A percentile compares a stretch with the other conserved stretches of the same genome.
Evolutionary conservation across 2,329 filamentous ascomycete species (phyloP).

Genomic region (Colletotrichum sp.): DNA sequence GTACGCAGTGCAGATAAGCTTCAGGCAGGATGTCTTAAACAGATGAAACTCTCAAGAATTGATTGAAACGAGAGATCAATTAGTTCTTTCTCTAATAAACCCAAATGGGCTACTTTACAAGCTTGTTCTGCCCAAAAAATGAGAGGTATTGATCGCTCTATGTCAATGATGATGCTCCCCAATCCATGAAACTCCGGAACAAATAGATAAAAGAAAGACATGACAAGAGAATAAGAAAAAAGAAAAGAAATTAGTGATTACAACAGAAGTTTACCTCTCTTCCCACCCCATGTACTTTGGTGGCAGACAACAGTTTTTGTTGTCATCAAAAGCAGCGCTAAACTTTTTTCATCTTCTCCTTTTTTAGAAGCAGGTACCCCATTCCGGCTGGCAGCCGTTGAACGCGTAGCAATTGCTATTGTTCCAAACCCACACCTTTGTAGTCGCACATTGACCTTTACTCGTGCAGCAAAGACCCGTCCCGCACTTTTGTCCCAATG

Average conservation of each 20-base stretch:
- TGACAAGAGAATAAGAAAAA: neutral
- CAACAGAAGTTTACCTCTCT: neutral
- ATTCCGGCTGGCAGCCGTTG: neutral
- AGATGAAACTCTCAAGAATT: neutral
- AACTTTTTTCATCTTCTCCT: neutral
- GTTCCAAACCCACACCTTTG: neutral
- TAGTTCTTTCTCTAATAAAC: neutral
- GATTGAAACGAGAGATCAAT: neutral
- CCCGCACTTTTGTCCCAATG: neutral
- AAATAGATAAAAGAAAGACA: neutral
- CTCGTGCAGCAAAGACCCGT: neutral
- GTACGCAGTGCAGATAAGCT: neutral
- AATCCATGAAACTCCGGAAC: neutral
- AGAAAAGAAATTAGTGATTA: neutral
- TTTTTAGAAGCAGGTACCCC: neutral
- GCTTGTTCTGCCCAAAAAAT: neutral
- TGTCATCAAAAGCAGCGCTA: neutral
- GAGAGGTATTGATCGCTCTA: neutral
- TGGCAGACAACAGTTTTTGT: neutral
- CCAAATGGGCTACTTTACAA: neutral
- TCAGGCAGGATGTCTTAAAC: neutral
- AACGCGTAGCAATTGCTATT: neutral
- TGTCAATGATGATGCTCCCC: neutral
- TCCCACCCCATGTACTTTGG: neutral
- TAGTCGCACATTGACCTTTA: neutral